A percentile compares a stretch with the other conserved stretches of the same genome.
phyloP scores from a whole-genome alignment of 2,329 filamentous ascomycete genomes.

The Chrysoporthe cubensis region DNA sequence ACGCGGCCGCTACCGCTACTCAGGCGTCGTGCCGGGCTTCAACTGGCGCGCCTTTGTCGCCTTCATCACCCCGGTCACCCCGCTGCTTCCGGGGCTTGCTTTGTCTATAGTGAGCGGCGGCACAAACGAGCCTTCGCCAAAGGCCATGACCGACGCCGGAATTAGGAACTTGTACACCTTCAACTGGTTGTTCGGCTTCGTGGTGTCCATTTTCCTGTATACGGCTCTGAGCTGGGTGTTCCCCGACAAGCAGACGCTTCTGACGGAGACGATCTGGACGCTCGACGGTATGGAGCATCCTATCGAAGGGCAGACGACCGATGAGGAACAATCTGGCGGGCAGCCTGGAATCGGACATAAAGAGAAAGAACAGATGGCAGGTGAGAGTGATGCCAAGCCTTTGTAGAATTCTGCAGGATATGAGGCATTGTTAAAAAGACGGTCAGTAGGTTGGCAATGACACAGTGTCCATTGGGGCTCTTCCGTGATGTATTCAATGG shows the following conservation, averaged over 20 bases:
- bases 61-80: conserved; percentile 35
- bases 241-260: conserved; percentile 53
- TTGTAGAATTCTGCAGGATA: not conserved
- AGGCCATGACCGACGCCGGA: conserved; percentile 31
- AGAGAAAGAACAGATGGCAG: not conserved
- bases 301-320: conserved; percentile 30
- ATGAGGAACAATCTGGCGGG: conserved; percentile 28
- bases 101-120: conserved; percentile 12
- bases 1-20: conserved; percentile 45
- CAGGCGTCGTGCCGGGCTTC: conserved; percentile 31
- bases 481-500: not conserved
- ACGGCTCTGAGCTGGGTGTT: conserved; percentile 50
- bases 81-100: conserved; percentile 33
- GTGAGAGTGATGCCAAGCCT: conserved; percentile 12
- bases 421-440: not conserved
- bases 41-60: conserved; percentile 41
- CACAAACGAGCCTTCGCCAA: conserved; percentile 13
- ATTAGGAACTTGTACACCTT: conserved; percentile 36
- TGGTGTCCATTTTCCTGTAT: conserved; percentile 58
- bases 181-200: conserved; percentile 39
- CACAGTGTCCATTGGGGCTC: not conserved
- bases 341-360: not conserved
- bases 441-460: not conserved
- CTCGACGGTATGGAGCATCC: conserved; percentile 34
- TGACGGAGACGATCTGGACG: conserved; percentile 46